Percentiles rank a stretch among this genome's conserved stretches.
These are phyloP conservation scores for Erythrobasidium yunnanense DNA, from an alignment of 768 basidiomycete species.

Conservation along the genomic window DNA sequence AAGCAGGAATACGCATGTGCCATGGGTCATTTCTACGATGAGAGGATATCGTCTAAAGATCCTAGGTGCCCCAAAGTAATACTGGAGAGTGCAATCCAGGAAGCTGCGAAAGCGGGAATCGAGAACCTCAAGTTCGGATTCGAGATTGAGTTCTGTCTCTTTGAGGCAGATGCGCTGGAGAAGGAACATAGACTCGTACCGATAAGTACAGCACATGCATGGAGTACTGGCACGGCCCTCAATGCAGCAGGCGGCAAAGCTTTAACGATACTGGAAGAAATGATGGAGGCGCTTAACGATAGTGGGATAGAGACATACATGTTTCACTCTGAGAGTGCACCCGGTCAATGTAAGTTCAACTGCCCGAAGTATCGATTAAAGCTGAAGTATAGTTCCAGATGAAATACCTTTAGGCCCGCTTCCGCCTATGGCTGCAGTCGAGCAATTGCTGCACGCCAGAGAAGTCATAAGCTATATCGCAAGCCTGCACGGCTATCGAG, in stretches of 20 bases:
- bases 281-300: background rate
- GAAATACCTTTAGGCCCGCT: conserved; percentile 1
- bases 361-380: background rate
- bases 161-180: conserved; percentile 1
- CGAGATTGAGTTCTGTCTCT: conserved; percentile 3
- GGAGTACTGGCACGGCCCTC: background rate
- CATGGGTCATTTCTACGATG: conserved; percentile 1
- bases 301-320: background rate
- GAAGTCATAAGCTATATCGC: background rate
- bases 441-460: conserved; percentile 1
- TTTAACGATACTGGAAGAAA: background rate
- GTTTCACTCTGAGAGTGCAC: background rate
- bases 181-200: background rate
- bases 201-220: background rate
- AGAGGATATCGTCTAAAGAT: background rate
- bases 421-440: background rate
- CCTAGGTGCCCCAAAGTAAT: background rate
- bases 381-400: background rate
- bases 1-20: conserved; percentile 2
- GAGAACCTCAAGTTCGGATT: background rate
- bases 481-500: background rate
- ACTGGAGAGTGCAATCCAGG: background rate
- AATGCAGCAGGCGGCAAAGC: background rate
- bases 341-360: background rate
- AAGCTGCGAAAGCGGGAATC: background rate